phyloP scores from a whole-genome alignment of 495 filamentous ascomycete species.

The Xylaria nigripes region DNA sequence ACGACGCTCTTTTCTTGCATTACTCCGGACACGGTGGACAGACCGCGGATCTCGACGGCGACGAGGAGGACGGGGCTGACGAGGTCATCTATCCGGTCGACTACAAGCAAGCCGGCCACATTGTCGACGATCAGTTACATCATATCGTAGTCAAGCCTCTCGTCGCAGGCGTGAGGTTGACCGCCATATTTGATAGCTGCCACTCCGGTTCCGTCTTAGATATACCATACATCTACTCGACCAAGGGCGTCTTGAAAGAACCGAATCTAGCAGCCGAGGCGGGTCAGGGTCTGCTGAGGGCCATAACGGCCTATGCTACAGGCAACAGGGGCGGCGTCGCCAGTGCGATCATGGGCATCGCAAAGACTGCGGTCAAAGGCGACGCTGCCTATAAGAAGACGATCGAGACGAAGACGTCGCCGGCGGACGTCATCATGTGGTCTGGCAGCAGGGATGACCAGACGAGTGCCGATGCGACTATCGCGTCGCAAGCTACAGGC shows the following conservation, averaged over 20 bases:
- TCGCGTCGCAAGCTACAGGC: constrained; percentile 77
- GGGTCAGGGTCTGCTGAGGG: constrained; percentile 77
- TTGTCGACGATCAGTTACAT: constrained; percentile 96
- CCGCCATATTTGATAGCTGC: constrained; percentile 96
- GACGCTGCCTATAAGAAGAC: constrained; percentile 77
- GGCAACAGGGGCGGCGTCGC: constrained; percentile 77
- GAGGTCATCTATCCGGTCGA: constrained; percentile 98
- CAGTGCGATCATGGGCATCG: constrained; percentile 62
- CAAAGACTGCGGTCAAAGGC: constrained; percentile 81
- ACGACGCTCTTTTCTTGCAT: constrained; percentile 44
- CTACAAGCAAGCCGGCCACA: constrained; percentile 79
- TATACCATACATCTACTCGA: constrained; percentile 93
- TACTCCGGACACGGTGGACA: constrained; percentile 55
- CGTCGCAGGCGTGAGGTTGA: constrained; percentile 78
- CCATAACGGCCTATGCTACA: constrained; percentile 71
- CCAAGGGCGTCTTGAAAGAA: constrained; percentile 91
- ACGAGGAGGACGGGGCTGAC: constrained; percentile 90
- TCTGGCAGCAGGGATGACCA: constrained; percentile 91
- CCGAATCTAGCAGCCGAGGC: constrained; percentile 96
- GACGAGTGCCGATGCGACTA: constrained; percentile 63
- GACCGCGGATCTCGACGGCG: constrained; percentile 45
- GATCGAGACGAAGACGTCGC: constrained; percentile 81
- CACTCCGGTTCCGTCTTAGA: constrained; percentile 96
- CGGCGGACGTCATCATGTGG: constrained; percentile 98
- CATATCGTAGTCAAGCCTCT: constrained; percentile 76